Evolutionary conservation across 495 filamentous ascomycete species (phyloP).

Genomic region (Talaromyces wortmannii): DNA sequence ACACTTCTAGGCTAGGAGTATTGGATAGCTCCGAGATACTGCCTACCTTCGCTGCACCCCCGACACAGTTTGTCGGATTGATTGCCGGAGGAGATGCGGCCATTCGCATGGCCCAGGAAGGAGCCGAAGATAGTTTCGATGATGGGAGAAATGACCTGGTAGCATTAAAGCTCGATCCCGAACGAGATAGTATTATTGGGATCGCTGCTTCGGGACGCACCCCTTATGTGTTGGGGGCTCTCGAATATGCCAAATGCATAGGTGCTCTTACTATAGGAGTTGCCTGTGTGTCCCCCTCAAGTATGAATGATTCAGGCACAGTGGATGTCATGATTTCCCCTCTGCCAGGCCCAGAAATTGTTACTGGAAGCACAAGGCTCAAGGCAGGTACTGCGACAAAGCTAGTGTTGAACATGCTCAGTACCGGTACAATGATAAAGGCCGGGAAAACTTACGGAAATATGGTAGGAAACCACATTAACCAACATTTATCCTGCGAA

Average conservation of each 20-base stretch:
- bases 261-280: conserved; percentile 28
- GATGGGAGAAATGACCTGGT: conserved; percentile 17
- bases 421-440: conserved; percentile 31
- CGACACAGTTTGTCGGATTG: conserved; percentile 24
- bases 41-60: conserved; percentile 29
- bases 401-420: conserved; percentile 32
- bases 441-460: conserved; percentile 35
- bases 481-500: background rate
- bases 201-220: conserved; percentile 36
- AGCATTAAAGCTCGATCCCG: conserved; percentile 16
- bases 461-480: conserved; percentile 15
- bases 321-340: conserved; percentile 25
- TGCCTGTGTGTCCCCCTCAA: conserved; percentile 23
- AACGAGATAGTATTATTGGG: conserved; percentile 26
- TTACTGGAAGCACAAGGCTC: conserved; percentile 32
- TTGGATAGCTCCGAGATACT: conserved; percentile 33
- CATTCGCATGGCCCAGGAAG: conserved; percentile 31
- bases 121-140: conserved; percentile 26
- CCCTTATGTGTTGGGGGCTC: conserved; percentile 30
- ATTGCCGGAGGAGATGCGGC: conserved; percentile 33
- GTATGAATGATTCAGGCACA: conserved; percentile 16
- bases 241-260: conserved; percentile 21
- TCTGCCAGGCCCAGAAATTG: conserved; percentile 26
- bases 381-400: conserved; percentile 34
- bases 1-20: conserved; percentile 24